Conservation (phyloP, 352 stramenopile genomes). For the Pythium oligandrum region DNA sequence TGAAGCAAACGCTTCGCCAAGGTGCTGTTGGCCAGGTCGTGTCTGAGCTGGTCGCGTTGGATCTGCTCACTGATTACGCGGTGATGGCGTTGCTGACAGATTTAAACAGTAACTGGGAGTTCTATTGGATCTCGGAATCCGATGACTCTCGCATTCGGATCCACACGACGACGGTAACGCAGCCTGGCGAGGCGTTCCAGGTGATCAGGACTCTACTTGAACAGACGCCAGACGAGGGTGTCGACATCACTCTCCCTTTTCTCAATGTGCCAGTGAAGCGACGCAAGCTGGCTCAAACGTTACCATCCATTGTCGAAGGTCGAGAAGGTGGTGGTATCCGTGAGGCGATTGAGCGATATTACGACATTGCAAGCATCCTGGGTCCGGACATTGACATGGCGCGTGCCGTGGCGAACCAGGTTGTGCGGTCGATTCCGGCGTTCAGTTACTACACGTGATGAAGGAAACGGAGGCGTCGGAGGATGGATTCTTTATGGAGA, state of each 20-base stretch:
- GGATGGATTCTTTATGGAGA: no score
- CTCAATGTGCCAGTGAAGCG: no score
- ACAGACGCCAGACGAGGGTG: constrained; percentile 20
- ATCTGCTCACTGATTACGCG: constrained; percentile 28
- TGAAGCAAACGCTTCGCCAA: constrained; percentile 26
- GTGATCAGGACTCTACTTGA: constrained; percentile 29
- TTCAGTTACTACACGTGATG: no score
- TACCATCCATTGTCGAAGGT: no score
- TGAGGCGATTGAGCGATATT: no score
- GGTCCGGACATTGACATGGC: no score
- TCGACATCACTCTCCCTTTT: constrained; percentile 4
- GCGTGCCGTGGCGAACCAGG: no score
- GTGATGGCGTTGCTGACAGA: constrained; percentile 44
- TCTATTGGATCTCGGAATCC: constrained; percentile 38
- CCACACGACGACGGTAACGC: constrained; percentile 15
- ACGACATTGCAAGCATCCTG: no score
- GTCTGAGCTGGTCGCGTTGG: constrained; percentile 37
- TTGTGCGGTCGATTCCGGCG: no score
- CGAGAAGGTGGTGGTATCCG: no score
- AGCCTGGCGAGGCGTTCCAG: constrained; percentile 23
- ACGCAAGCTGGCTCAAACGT: no score
- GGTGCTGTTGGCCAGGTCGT: constrained; percentile 24
- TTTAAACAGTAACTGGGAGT: constrained; percentile 25
- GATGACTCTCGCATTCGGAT: constrained; percentile 16
- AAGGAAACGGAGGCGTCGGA: no score